Evolutionary conservation across 1,284 basidiomycete genomes (phyloP).

Genomic region (Pisolithus thermaeus): DNA sequence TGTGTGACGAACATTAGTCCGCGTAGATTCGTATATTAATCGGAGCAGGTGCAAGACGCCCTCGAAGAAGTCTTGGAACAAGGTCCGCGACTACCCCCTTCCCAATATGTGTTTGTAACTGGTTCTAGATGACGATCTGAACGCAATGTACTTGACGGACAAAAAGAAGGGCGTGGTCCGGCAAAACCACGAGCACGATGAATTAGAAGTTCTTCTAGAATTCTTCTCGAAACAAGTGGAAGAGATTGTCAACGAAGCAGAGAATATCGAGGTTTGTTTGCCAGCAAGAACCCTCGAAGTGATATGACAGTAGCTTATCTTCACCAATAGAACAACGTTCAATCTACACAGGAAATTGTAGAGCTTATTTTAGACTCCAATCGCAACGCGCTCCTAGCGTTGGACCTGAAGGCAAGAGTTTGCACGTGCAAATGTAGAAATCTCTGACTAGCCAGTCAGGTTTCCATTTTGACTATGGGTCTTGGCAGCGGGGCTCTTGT

Average conservation of each 20-base stretch:
- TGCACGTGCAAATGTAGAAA: slow-evolving; percentile 2
- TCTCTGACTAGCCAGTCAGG: slow-evolving; percentile 33
- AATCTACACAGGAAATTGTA: slow-evolving; percentile 95
- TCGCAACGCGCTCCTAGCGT: slow-evolving; percentile 85
- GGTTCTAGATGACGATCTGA: slow-evolving; percentile 80
- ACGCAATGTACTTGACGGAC: slow-evolving; percentile 87
- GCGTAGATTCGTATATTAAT: slow-evolving; percentile 3
- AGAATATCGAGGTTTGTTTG: slow-evolving; percentile 70
- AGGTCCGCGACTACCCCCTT: slow-evolving; percentile 42
- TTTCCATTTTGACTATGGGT: slow-evolving; percentile 93
- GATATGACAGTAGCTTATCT: slow-evolving; percentile 2
- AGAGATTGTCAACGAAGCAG: slow-evolving; percentile 90
- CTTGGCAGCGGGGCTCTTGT: slow-evolving; percentile 90
- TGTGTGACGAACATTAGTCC: background rate
- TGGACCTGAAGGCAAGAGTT: slow-evolving; percentile 75
- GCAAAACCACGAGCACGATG: slow-evolving; percentile 77
- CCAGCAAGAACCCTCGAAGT: background rate
- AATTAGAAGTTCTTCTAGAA: slow-evolving; percentile 89
- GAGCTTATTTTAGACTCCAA: slow-evolving; percentile 97
- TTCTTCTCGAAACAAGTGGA: slow-evolving; percentile 95
- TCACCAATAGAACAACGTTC: slow-evolving; percentile 70
- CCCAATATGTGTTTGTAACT: slow-evolving; percentile 4
- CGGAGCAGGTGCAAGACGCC: slow-evolving; percentile 73
- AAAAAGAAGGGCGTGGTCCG: slow-evolving; percentile 58
- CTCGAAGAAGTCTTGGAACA: slow-evolving; percentile 88